Evolutionary conservation across 2,329 filamentous ascomycete species (phyloP).

Genomic region (Taxawa tesnikishii): DNA sequence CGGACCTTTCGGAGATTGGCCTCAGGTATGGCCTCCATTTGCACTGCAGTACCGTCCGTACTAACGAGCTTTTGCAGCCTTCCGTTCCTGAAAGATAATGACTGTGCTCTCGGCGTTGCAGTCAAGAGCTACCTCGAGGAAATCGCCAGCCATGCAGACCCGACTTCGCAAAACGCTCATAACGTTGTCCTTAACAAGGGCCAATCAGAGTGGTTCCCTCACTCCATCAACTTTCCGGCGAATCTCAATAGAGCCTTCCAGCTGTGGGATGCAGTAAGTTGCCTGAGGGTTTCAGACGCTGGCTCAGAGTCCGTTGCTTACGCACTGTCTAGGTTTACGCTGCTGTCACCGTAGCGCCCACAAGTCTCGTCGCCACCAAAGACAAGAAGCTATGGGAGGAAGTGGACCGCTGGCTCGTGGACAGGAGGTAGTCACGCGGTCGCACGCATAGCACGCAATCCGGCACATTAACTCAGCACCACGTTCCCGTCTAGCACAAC

Average conservation of each 20-base stretch:
- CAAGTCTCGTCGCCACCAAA: slow-evolving; percentile 28
- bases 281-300: background rate
- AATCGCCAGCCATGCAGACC: slow-evolving; percentile 45
- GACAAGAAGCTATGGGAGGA: slow-evolving; percentile 41
- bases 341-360: slow-evolving; percentile 43
- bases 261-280: slow-evolving; percentile 52
- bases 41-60: slow-evolving; percentile 14
- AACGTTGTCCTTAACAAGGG: slow-evolving; percentile 39
- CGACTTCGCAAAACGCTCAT: slow-evolving; percentile 36
- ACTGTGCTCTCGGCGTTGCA: slow-evolving; percentile 66
- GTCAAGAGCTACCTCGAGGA: slow-evolving; percentile 72
- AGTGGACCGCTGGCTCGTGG: slow-evolving; percentile 6
- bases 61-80: slow-evolving; percentile 22
- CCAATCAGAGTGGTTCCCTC: slow-evolving; percentile 46
- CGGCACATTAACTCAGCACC: too few relatives aligned
- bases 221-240: slow-evolving; percentile 43
- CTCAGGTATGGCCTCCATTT: slow-evolving; percentile 46
- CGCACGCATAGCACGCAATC: too few relatives aligned
- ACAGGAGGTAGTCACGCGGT: slow-evolving; percentile 5
- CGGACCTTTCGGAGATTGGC: slow-evolving; percentile 49
- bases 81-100: slow-evolving; percentile 57
- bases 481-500: too few relatives aligned
- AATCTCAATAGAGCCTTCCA: slow-evolving; percentile 50
- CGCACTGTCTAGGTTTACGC: slow-evolving; percentile 36
- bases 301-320: slow-evolving; percentile 1